Evolutionary conservation across 208 protist genomes (phyloP).

Genomic region (Trypanosoma melophagium): DNA sequence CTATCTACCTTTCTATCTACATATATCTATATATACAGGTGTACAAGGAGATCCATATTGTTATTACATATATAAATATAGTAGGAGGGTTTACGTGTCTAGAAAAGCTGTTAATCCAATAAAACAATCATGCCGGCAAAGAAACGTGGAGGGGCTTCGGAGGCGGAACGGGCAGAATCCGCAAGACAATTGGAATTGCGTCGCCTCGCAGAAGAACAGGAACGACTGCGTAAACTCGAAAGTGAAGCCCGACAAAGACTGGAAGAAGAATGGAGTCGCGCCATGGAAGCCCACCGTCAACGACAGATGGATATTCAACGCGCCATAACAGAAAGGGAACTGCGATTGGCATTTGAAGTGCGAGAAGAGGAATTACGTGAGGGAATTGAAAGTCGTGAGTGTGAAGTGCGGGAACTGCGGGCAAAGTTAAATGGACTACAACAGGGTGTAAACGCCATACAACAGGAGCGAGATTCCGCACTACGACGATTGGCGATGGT

Average conservation of each 20-base stretch:
- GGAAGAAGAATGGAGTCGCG: constrained; percentile 64
- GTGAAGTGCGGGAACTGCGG: constrained; percentile 42
- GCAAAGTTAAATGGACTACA: constrained; percentile 50
- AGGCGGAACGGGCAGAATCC: constrained; percentile 39
- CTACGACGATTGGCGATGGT: constrained; percentile 60
- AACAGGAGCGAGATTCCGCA: constrained; percentile 68
- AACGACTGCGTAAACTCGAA: constrained; percentile 59
- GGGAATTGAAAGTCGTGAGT: constrained; percentile 38
- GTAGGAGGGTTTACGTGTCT: background rate
- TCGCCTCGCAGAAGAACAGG: constrained; percentile 43
- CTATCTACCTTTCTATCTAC: too few relatives aligned
- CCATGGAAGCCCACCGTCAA: constrained; percentile 43
- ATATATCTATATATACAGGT: too few relatives aligned
- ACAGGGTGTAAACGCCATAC: constrained; percentile 43
- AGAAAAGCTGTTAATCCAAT: background rate
- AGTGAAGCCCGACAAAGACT: constrained; percentile 45
- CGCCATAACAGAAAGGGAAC: constrained; percentile 46
- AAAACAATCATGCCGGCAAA: constrained; percentile 40
- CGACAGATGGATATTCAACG: constrained; percentile 51
- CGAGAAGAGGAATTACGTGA: constrained; percentile 55
- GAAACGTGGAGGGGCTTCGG: constrained; percentile 29
- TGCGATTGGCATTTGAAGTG: constrained; percentile 40
- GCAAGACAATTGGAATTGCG: constrained; percentile 49
- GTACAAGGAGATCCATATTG: background rate
- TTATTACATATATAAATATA: constrained; percentile 7